These are phyloP conservation scores for Plasmopara halstedii DNA, from an alignment of 352 stramenopile species.

Conservation along the genomic window DNA sequence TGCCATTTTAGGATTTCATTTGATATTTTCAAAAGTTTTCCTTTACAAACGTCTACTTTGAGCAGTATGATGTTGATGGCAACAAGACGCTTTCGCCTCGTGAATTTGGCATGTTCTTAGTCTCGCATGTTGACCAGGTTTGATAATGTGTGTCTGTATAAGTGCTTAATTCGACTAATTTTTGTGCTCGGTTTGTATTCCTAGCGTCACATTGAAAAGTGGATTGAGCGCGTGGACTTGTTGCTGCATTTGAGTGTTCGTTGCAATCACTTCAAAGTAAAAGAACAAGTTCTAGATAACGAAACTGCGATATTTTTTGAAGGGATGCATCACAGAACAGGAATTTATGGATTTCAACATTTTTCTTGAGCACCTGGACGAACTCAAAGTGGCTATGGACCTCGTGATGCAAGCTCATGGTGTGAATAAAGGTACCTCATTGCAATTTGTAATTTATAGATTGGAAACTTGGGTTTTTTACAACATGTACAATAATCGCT, in stretches of 20 bases:
- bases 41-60: constrained; percentile 74
- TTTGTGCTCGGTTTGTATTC: neutral
- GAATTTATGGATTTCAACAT: constrained; percentile 82
- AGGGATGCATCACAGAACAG: constrained; percentile 67
- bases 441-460: neutral
- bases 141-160: neutral
- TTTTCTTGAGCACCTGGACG: constrained; percentile 76
- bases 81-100: constrained; percentile 72
- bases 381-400: constrained; percentile 79
- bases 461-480: neutral
- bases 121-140: constrained; percentile 81
- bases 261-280: neutral
- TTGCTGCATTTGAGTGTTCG: constrained; percentile 47
- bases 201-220: constrained; percentile 52
- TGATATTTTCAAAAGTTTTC: constrained; percentile 8
- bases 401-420: constrained; percentile 77
- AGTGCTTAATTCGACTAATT: neutral
- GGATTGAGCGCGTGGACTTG: constrained; percentile 74
- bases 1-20: neutral
- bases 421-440: constrained; percentile 67
- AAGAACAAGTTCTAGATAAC: neutral
- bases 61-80: constrained; percentile 82
- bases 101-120: constrained; percentile 84
- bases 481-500: neutral
- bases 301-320: neutral